Evolutionary conservation across 2,329 filamentous ascomycete genomes (phyloP).

Genomic region (Botrytis byssoidea): DNA sequence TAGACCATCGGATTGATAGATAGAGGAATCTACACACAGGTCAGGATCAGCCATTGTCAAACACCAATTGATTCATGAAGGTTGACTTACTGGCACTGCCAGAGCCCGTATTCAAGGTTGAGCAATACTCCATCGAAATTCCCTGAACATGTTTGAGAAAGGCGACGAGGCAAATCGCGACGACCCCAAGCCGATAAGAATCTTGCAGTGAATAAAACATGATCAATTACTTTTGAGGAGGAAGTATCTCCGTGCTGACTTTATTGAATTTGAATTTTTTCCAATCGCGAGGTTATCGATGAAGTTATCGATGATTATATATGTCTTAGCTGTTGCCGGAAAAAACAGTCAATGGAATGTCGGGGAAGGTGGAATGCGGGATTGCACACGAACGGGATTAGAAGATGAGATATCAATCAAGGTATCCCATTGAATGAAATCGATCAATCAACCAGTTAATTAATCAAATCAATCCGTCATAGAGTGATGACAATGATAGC

Average conservation of each 20-base stretch:
- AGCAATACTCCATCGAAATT: constrained; percentile 42
- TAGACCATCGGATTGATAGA: constrained; percentile 67
- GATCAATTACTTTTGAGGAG: constrained; percentile 15
- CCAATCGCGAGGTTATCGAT: constrained; percentile 1
- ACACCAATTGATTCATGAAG: neutral
- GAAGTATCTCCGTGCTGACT: constrained; percentile 10
- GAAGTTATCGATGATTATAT: constrained; percentile 11
- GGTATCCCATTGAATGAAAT: constrained; percentile 33
- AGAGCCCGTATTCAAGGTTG: constrained; percentile 47
- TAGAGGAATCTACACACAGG: constrained; percentile 48
- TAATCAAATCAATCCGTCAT: constrained; percentile 14
- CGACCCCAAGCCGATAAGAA: constrained; percentile 31
- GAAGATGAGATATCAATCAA: constrained; percentile 30
- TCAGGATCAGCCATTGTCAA: constrained; percentile 7
- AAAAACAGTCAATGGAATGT: constrained; percentile 16
- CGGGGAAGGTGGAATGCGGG: constrained; percentile 26
- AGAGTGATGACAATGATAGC: neutral
- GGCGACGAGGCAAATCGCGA: constrained; percentile 26
- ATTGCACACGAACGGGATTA: constrained; percentile 21
- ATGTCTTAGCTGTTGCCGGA: constrained; percentile 20
- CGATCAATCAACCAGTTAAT: constrained; percentile 9
- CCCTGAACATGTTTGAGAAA: constrained; percentile 26
- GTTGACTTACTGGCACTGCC: constrained; percentile 44
- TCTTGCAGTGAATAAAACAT: constrained; percentile 25
- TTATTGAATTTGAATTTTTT: neutral